Conservation (phyloP, 768 basidiomycete genomes). For the Suillus sp. region DNA sequence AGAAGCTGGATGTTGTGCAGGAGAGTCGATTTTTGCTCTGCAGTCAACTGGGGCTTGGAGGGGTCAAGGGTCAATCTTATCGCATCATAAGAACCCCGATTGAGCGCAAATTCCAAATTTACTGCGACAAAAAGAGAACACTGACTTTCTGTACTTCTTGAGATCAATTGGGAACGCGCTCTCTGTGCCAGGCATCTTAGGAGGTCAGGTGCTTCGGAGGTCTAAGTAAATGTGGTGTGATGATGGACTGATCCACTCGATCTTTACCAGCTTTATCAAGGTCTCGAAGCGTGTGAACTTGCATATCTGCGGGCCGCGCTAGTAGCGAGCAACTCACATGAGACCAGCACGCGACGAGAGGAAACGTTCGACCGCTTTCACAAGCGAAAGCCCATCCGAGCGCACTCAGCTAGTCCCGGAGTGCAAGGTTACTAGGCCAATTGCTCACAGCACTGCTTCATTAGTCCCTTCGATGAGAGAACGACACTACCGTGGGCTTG, state of each 20-base stretch:
- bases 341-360: neutral
- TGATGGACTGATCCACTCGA: constrained; percentile 7
- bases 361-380: constrained; percentile 24
- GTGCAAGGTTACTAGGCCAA: constrained; percentile 6
- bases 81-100: constrained; percentile 12
- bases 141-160: constrained; percentile 70
- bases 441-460: constrained; percentile 18
- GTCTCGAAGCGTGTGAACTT: constrained; percentile 29
- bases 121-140: constrained; percentile 2
- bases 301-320: constrained; percentile 1
- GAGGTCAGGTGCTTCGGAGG: constrained; percentile 1
- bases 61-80: constrained; percentile 74
- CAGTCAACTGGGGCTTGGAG: constrained; percentile 57
- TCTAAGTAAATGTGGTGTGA: constrained; percentile 6
- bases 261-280: constrained; percentile 25
- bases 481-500: constrained; percentile 10
- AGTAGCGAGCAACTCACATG: constrained; percentile 10
- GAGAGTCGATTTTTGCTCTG: constrained; percentile 61
- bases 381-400: constrained; percentile 14
- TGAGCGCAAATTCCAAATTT: constrained; percentile 6
- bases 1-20: constrained; percentile 75
- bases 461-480: constrained; percentile 15
- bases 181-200: constrained; percentile 43
- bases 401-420: constrained; percentile 11
- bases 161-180: constrained; percentile 77